These are phyloP conservation scores for Serendipita vermifera DNA, from an alignment of 768 basidiomycete species.

Conservation along the genomic window DNA sequence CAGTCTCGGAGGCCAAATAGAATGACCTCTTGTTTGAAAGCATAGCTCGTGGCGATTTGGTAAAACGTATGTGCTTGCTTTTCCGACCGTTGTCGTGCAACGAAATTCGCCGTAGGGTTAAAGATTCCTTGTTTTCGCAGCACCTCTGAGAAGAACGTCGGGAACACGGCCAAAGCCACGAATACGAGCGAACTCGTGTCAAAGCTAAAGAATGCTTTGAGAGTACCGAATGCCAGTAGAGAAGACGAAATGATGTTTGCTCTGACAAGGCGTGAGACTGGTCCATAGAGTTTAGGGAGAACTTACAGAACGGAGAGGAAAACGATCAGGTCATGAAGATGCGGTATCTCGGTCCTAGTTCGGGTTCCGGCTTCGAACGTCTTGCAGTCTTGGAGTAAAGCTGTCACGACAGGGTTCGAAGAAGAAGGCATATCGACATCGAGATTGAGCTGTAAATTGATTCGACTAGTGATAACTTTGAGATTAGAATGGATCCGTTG, in stretches of 20 bases:
- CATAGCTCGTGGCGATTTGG: neutral
- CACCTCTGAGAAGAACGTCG: conserved; percentile 3
- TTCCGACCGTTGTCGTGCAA: neutral
- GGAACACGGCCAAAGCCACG: neutral
- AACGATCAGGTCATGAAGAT: neutral
- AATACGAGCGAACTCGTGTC: neutral
- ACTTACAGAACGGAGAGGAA: neutral
- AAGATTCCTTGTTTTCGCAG: neutral
- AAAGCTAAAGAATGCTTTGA: neutral
- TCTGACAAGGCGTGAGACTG: neutral
- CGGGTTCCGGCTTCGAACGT: neutral
- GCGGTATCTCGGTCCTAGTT: neutral
- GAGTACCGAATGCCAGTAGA: neutral
- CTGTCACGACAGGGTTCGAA: neutral
- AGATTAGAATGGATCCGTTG: neutral
- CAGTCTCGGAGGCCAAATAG: conserved; percentile 23
- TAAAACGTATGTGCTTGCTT: neutral
- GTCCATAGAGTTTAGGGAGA: neutral
- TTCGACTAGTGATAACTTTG: neutral
- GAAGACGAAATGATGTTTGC: neutral
- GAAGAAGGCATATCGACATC: conserved; percentile 1
- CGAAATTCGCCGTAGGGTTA: neutral
- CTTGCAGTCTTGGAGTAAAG: neutral
- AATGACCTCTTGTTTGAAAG: conserved; percentile 17
- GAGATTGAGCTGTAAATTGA: conserved; percentile 1